Evolutionary conservation across 441 rosid species (phyloP).

Genomic region (Manihot esculenta): DNA sequence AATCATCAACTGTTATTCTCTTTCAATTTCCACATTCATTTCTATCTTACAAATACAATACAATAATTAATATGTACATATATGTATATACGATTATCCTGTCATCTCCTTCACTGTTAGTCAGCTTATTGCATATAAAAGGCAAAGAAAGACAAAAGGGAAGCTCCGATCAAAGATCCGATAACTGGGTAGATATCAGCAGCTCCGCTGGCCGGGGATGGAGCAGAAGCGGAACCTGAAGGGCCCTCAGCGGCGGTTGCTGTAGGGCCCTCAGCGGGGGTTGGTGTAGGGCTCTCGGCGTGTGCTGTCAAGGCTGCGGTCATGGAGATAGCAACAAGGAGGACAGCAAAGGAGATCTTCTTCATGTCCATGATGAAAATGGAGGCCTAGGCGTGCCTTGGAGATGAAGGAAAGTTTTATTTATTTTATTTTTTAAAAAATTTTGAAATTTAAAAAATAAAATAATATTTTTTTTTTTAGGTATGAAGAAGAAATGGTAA

Average conservation of each 20-base stretch:
- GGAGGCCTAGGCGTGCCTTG: constrained; percentile 23
- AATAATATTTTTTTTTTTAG: constrained; percentile 12
- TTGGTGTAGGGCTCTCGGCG: too few relatives aligned
- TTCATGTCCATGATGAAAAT: constrained; percentile 53
- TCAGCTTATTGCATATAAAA: constrained; percentile 48
- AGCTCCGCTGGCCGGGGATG: constrained; percentile 39
- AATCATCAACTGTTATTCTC: background rate
- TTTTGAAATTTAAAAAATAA: background rate
- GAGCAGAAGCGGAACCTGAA: constrained; percentile 34
- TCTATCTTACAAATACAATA: background rate
- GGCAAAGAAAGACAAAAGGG: constrained; percentile 55
- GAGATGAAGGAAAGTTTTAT: constrained; percentile 20
- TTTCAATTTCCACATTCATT: background rate
- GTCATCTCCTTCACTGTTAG: background rate
- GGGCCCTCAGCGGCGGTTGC: constrained; percentile 35
- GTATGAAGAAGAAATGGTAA: constrained; percentile 21
- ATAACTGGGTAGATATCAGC: constrained; percentile 42
- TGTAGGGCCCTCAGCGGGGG: constrained; percentile 5
- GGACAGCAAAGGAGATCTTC: constrained; percentile 55
- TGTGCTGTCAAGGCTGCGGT: constrained; percentile 40
- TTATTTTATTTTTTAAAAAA: background rate
- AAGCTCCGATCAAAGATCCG: constrained; percentile 61
- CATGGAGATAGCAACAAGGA: constrained; percentile 52
- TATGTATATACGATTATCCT: background rate
- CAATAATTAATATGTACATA: too few relatives aligned